Evolutionary conservation across 352 stramenopile species (phyloP).

Genomic region (Globisporangium rhizosaccharum): DNA sequence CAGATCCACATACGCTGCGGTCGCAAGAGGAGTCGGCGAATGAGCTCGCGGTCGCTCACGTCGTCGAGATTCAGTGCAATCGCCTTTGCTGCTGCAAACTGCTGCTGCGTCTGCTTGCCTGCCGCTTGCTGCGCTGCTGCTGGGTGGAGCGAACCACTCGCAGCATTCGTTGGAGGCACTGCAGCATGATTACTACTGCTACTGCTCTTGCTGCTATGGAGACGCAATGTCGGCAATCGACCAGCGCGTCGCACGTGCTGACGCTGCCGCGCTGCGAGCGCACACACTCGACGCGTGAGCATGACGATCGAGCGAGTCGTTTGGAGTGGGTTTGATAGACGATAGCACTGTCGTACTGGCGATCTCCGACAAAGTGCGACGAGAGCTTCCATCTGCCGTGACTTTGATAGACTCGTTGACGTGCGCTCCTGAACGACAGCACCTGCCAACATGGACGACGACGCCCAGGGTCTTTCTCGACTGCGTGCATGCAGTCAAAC

Average conservation of each 20-base stretch:
- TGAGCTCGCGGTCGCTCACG: constrained; percentile 41
- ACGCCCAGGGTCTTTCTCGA: too few species aligned
- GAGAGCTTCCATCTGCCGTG: too few species aligned
- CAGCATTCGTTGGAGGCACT: too few species aligned
- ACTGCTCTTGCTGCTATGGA: neutral
- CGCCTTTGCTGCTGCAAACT: neutral
- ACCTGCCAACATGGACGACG: too few species aligned
- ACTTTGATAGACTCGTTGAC: too few species aligned
- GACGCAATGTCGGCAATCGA: neutral
- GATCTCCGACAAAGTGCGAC: neutral
- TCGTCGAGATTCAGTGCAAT: constrained; percentile 10
- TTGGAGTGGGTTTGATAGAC: neutral
- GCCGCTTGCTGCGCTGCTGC: neutral
- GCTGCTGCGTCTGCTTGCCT: neutral
- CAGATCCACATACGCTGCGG: constrained; percentile 59
- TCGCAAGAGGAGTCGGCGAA: constrained; percentile 28
- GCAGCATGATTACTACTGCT: neutral
- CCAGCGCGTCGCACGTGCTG: neutral
- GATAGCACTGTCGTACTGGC: neutral
- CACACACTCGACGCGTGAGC: constrained; percentile 9
- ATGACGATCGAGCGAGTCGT: constrained; percentile 1
- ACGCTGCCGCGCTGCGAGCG: constrained; percentile 6
- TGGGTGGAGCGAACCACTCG: neutral
- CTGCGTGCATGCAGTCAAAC: too few species aligned
- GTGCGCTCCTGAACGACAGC: too few species aligned